Conservation (phyloP, 2,329 filamentous ascomycete species). For the Fusarium agapanthi region DNA sequence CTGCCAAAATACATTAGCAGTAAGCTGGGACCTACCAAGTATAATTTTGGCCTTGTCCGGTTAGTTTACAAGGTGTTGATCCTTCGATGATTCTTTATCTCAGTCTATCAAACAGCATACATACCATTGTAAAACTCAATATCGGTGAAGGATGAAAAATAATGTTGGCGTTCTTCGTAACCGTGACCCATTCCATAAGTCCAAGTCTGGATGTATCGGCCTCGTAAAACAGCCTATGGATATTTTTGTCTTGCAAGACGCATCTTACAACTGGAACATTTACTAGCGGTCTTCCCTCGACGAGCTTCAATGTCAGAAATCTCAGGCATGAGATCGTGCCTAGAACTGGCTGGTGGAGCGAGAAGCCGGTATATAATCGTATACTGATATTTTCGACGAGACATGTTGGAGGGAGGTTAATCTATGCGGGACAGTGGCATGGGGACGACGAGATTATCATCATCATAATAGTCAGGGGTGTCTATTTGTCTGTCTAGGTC, state of each 20-base stretch:
- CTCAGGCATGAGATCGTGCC: slow-evolving; percentile 10
- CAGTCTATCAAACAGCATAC: background rate
- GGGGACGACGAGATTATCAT: slow-evolving; percentile 4
- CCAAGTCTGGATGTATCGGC: background rate
- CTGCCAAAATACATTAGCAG: background rate
- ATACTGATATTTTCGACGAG: slow-evolving; percentile 24
- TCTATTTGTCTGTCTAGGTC: background rate
- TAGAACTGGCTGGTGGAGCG: slow-evolving; percentile 20
- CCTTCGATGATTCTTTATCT: background rate
- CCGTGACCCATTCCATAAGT: background rate
- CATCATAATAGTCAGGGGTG: background rate
- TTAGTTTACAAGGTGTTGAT: background rate
- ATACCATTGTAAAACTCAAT: slow-evolving; percentile 4
- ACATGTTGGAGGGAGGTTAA: slow-evolving; percentile 24
- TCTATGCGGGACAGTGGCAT: slow-evolving; percentile 12
- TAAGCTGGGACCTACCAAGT: slow-evolving; percentile 10
- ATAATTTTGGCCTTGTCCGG: background rate
- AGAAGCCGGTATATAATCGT: slow-evolving; percentile 25
- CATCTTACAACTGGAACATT: background rate
- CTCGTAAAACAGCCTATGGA: background rate
- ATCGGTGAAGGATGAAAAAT: background rate
- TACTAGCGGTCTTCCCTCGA: background rate
- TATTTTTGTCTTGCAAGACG: background rate
- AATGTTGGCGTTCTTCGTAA: background rate
- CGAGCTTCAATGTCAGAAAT: slow-evolving; percentile 4